Conservation (phyloP, 2,329 filamentous ascomycete species). For the Exophiala phaeomuriformis region DNA sequence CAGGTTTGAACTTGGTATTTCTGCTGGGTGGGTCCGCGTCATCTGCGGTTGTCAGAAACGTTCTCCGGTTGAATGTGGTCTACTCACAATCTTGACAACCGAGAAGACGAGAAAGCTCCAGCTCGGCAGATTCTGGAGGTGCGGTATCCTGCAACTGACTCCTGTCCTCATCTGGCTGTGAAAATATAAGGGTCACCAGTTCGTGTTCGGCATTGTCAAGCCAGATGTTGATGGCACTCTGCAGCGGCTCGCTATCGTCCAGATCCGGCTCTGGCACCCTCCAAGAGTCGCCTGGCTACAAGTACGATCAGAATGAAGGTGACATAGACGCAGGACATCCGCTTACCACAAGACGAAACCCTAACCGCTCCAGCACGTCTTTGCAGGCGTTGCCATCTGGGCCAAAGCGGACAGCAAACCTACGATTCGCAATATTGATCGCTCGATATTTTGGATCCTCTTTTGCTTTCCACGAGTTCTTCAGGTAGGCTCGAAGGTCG, state of each 20-base stretch:
- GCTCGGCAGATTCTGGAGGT: slow-evolving; percentile 15
- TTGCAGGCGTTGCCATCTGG: slow-evolving; percentile 49
- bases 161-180: slow-evolving; percentile 36
- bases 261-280: slow-evolving; percentile 36
- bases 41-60: slow-evolving; percentile 17
- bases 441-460: slow-evolving; percentile 34
- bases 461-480: slow-evolving; percentile 48
- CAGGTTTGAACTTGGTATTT: slow-evolving; percentile 7
- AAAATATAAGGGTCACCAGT: slow-evolving; percentile 47
- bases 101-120: slow-evolving; percentile 19
- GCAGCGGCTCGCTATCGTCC: slow-evolving; percentile 34
- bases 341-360: slow-evolving; percentile 47
- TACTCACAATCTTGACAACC: slow-evolving; percentile 25
- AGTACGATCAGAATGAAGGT: slow-evolving; percentile 4
- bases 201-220: slow-evolving; percentile 57
- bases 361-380: slow-evolving; percentile 50
- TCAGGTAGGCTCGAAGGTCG: slow-evolving; percentile 54
- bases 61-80: not conserved
- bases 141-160: slow-evolving; percentile 19
- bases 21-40: slow-evolving; percentile 34
- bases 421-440: slow-evolving; percentile 56
- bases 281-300: slow-evolving; percentile 35
- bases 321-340: not conserved
- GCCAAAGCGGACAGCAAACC: slow-evolving; percentile 57
- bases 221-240: slow-evolving; percentile 38